These are phyloP conservation scores for Saprolegnia parasitica DNA, from an alignment of 352 stramenopile genomes.

Conservation along the genomic window DNA sequence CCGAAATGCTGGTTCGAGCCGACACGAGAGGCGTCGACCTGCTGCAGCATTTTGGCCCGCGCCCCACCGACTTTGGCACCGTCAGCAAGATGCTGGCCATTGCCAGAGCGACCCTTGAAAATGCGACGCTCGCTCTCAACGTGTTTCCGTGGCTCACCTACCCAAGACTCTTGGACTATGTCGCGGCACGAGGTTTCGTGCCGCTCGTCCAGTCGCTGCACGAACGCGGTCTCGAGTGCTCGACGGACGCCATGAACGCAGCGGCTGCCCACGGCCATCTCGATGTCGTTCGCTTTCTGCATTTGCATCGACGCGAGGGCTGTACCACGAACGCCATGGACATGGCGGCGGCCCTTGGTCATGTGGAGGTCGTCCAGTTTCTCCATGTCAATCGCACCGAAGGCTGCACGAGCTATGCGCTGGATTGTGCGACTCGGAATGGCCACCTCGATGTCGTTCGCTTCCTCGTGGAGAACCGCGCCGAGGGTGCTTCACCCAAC, in stretches of 20 bases:
- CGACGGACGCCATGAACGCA: neutral
- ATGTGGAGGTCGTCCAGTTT: slow-evolving; percentile 40
- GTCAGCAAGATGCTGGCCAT: no score
- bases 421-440: neutral
- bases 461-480: slow-evolving; percentile 28
- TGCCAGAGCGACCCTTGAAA: no score
- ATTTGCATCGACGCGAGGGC: slow-evolving; percentile 30
- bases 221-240: no score
- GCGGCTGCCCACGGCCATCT: neutral
- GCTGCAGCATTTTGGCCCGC: no score
- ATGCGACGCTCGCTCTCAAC: no score
- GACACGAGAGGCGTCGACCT: no score
- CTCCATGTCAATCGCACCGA: neutral
- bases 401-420: slow-evolving; percentile 27
- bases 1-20: no score
- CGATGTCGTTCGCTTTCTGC: slow-evolving; percentile 25
- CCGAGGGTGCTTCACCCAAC: slow-evolving; percentile 26
- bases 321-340: slow-evolving; percentile 29
- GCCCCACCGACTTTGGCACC: no score
- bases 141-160: no score
- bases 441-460: neutral
- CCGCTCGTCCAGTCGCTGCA: no score
- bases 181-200: no score
- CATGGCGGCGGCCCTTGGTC: neutral
- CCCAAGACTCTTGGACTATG: no score